Base-by-base conservation (phyloP, 176 grass and related monocot genomes). In the Elymus sibiricus region DNA sequence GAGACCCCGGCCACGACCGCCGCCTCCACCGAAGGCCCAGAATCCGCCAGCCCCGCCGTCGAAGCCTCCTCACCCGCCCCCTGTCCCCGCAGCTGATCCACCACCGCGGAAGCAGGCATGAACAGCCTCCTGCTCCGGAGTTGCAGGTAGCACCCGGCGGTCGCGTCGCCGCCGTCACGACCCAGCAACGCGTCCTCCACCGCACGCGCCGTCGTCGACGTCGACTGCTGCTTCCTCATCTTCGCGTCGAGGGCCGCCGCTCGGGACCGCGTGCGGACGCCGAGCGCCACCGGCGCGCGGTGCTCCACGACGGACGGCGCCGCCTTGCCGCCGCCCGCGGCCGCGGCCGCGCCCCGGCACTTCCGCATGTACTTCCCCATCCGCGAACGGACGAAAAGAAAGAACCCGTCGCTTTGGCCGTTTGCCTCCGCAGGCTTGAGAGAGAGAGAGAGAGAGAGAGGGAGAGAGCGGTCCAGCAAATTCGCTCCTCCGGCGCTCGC, bases 331-430 rank as follows among this genome's bases (percentile, higher is more conserved):
- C 37, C 2, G 56, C 13, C 58, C 31, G 11, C 34, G 27, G 15
- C 42, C 28, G 64, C 84, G 38, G 15, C 42, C 28, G 64, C 84
- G 38, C 53, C 83, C n/a, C 84, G 60, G 39, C 84, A 75, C 81
- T 91, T 97, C 16, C 87, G 86, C 74, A 79, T 71, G 87, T 88
- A 90, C 87, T 88, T 94, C 78, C 87, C 85, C 94, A 92, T 92
- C 74, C 0, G 58, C 13, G 68, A 71, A 27, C 42, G 26, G 71
- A 47, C 55, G 38, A 47, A 17, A 2, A 17, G 13, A 25, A 40
- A 32, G 26, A 69, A 42, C 35, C n/a, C 40, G 68, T 65, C 76
- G 14, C 79, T 74, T 32, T 84, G 56, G 58, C 65, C 24, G 58
- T 68, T 79, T 85, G 42, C 22, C 69, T 74, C 11, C 75, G 11